Conservation (phyloP, 768 basidiomycete genomes). For the Phylloporus arenicola region DNA sequence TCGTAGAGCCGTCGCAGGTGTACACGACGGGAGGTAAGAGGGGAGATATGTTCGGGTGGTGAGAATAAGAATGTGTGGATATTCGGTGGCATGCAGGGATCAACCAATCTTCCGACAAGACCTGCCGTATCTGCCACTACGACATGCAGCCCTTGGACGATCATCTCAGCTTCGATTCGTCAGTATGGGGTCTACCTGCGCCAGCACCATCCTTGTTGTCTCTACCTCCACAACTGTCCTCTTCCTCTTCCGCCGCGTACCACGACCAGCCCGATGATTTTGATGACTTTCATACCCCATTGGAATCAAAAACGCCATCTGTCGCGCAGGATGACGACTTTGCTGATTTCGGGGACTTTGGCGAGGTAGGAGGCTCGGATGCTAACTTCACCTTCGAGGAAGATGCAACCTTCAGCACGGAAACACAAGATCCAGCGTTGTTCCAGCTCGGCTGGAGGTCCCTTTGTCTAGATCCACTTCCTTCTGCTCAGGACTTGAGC, state of each 20-base stretch:
- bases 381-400: slow-evolving; percentile 36
- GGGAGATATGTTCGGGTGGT: slow-evolving; percentile 44
- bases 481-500: slow-evolving; percentile 51
- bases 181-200: slow-evolving; percentile 62
- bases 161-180: slow-evolving; percentile 65
- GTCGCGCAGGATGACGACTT: slow-evolving; percentile 63
- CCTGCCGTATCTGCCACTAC: slow-evolving; percentile 1
- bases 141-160: slow-evolving; percentile 51
- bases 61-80: slow-evolving; percentile 58
- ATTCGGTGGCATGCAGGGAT: slow-evolving; percentile 13
- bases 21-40: slow-evolving; percentile 54
- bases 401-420: slow-evolving; percentile 18
- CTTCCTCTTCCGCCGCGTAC: slow-evolving; percentile 25
- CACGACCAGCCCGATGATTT: slow-evolving; percentile 49
- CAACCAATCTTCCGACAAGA: background rate
- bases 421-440: slow-evolving; percentile 31
- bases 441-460: slow-evolving; percentile 52
- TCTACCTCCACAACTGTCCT: slow-evolving; percentile 17
- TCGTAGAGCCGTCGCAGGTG: slow-evolving; percentile 75
- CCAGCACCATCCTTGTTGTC: slow-evolving; percentile 28
- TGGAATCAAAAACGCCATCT: slow-evolving; percentile 38
- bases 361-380: slow-evolving; percentile 46
- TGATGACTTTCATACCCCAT: slow-evolving; percentile 45
- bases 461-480: slow-evolving; percentile 59
- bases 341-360: slow-evolving; percentile 86